phyloP scores from a whole-genome alignment of 371 early-diverging fungal genomes.

The Batrachochytrium dendrobatidis region DNA sequence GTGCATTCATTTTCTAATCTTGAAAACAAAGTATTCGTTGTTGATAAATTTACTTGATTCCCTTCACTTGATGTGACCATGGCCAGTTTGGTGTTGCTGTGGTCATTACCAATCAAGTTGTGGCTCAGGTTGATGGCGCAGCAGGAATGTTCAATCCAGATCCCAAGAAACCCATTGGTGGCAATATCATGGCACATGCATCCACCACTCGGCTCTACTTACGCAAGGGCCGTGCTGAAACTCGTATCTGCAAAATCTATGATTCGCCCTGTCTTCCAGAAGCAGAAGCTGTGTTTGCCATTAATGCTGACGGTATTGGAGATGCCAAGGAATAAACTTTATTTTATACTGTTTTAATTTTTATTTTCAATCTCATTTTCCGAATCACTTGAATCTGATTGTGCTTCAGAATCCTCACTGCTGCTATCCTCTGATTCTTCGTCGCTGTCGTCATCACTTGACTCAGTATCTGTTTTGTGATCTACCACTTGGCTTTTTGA shows the following conservation, averaged over 20 bases:
- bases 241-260: conserved; percentile 61
- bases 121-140: conserved; percentile 95
- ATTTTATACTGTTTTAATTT: background rate
- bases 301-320: conserved; percentile 65
- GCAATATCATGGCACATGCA: conserved; percentile 98
- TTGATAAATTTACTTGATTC: background rate
- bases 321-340: conserved; percentile 60
- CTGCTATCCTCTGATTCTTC: background rate
- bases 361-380: background rate
- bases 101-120: conserved; percentile 98
- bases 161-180: conserved; percentile 98
- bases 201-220: conserved; percentile 73
- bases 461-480: background rate
- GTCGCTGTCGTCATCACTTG: too few relatives aligned
- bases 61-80: conserved; percentile 2
- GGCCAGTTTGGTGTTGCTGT: conserved; percentile 91
- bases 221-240: conserved; percentile 53
- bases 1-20: conserved; percentile 6
- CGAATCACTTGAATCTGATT: background rate
- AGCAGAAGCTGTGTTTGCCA: conserved; percentile 66
- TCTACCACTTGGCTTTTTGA: background rate
- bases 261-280: conserved; percentile 58
- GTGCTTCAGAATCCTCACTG: background rate
- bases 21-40: background rate
- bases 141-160: conserved; percentile 88